Percentiles rank a stretch among this genome's conserved stretches.
Evolutionary conservation across 139 green algal genomes (phyloP).

Genomic region (Coccomyxa sp.): DNA sequence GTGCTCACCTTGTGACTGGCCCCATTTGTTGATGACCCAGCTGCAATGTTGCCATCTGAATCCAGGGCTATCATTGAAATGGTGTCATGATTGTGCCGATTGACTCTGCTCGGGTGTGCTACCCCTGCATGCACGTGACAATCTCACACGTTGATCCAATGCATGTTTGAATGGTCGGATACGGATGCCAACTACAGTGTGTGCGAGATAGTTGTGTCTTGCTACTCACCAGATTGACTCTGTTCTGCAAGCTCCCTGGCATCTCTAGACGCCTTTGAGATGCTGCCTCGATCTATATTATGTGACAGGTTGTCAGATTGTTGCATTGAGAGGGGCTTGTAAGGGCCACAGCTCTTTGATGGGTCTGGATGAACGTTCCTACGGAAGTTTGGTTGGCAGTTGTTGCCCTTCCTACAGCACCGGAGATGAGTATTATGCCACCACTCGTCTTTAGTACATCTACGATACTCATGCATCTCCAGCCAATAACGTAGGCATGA

Average conservation of each 20-base stretch:
- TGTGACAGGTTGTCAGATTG: too few species aligned
- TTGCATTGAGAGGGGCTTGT: conserved; percentile 16
- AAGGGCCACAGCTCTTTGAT: conserved; percentile 49
- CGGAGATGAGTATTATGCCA: background rate
- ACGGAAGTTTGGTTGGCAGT: conserved; percentile 76
- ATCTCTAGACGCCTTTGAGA: too few species aligned
- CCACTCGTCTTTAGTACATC: background rate
- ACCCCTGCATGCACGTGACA: background rate
- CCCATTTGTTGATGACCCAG: conserved; percentile 55
- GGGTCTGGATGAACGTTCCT: conserved; percentile 45
- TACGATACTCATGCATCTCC: background rate
- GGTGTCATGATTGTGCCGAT: conserved; percentile 54
- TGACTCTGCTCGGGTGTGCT: background rate
- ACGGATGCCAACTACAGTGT: background rate
- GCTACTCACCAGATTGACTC: background rate
- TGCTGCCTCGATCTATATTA: too few species aligned
- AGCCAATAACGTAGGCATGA: too few species aligned
- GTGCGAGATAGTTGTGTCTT: background rate
- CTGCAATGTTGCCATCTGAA: conserved; percentile 30
- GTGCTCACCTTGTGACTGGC: conserved; percentile 35
- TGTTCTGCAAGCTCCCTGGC: background rate
- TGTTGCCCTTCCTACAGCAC: conserved; percentile 19
- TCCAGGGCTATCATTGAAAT: conserved; percentile 69
- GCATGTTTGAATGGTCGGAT: background rate
- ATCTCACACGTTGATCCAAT: background rate